Evolutionary conservation across 2,329 filamentous ascomycete genomes (phyloP).

Genomic region (Phialemonium atrogriseum): DNA sequence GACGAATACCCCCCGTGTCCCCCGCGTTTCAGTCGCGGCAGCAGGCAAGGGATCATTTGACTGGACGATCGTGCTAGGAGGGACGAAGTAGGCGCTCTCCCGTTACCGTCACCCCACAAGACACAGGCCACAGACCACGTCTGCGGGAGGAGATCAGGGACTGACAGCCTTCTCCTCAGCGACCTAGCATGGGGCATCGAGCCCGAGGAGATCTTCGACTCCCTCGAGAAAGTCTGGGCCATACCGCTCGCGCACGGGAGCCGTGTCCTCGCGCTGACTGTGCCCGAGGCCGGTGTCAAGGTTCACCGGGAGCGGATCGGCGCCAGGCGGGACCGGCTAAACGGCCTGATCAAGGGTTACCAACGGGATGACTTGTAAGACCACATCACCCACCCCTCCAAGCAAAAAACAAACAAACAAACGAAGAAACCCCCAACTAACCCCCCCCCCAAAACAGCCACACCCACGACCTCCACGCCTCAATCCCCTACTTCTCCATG

Average conservation of each 20-base stretch:
- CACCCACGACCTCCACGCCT: constrained; percentile 45
- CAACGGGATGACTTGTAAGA: constrained; percentile 43
- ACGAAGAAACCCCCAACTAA: neutral
- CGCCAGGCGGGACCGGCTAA: constrained; percentile 35
- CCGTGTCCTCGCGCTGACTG: constrained; percentile 55
- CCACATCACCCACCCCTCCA: neutral
- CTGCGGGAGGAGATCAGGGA: neutral
- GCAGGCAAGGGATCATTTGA: constrained; percentile 31
- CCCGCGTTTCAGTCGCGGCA: no score
- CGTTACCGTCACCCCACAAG: neutral
- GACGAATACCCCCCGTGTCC: no score
- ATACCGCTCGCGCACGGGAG: constrained; percentile 37
- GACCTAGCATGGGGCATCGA: constrained; percentile 38
- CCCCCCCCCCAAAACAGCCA: constrained; percentile 34
- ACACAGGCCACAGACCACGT: neutral
- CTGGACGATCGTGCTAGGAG: constrained; percentile 56
- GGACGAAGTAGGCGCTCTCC: constrained; percentile 40
- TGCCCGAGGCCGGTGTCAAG: constrained; percentile 41
- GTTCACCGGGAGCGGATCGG: constrained; percentile 17
- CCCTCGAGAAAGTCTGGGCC: constrained; percentile 41
- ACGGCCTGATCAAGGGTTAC: constrained; percentile 42
- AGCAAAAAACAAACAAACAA: no score
- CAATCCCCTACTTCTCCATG: constrained; percentile 46
- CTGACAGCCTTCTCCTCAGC: constrained; percentile 13
- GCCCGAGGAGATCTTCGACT: constrained; percentile 35